Percentiles rank a stretch among this genome's conserved stretches.
Evolutionary conservation across 2,329 filamentous ascomycete genomes (phyloP).

Genomic region (Tolypocladium guangdongense): DNA sequence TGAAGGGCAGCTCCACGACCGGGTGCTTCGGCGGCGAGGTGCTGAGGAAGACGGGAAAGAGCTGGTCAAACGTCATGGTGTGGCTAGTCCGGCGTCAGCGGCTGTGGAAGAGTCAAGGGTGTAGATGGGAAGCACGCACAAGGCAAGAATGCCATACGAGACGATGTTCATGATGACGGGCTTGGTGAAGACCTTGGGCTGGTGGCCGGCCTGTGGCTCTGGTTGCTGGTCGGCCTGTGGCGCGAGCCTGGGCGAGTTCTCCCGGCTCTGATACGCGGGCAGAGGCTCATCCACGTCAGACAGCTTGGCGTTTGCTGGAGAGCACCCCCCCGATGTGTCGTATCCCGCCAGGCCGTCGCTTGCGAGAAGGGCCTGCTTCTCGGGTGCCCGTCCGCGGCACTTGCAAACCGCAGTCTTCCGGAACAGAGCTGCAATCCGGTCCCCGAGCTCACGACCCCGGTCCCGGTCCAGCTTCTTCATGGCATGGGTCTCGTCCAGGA

Average conservation of each 20-base stretch:
- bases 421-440: slow-evolving; percentile 49
- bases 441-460: slow-evolving; percentile 63
- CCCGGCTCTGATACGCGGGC: slow-evolving; percentile 57
- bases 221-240: slow-evolving; percentile 14
- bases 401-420: slow-evolving; percentile 18
- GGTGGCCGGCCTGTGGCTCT: not conserved
- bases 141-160: slow-evolving; percentile 85
- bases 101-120: not conserved
- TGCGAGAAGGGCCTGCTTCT: slow-evolving; percentile 53
- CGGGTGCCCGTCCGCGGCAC: slow-evolving; percentile 28
- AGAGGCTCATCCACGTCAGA: slow-evolving; percentile 41
- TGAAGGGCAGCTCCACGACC: slow-evolving; percentile 62
- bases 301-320: not conserved
- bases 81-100: slow-evolving; percentile 47
- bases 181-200: slow-evolving; percentile 59
- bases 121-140: slow-evolving; percentile 50
- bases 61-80: slow-evolving; percentile 91
- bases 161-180: slow-evolving; percentile 81
- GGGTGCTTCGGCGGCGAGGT: slow-evolving; percentile 42
- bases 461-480: slow-evolving; percentile 70
- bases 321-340: slow-evolving; percentile 27
- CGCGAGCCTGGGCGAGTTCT: slow-evolving; percentile 39
- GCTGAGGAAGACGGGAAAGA: slow-evolving; percentile 86
- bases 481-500: slow-evolving; percentile 88
- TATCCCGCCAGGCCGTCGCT: slow-evolving; percentile 56